These are phyloP conservation scores for Moesziomyces globuligerus DNA, from an alignment of 1,284 basidiomycete genomes.

Conservation along the genomic window DNA sequence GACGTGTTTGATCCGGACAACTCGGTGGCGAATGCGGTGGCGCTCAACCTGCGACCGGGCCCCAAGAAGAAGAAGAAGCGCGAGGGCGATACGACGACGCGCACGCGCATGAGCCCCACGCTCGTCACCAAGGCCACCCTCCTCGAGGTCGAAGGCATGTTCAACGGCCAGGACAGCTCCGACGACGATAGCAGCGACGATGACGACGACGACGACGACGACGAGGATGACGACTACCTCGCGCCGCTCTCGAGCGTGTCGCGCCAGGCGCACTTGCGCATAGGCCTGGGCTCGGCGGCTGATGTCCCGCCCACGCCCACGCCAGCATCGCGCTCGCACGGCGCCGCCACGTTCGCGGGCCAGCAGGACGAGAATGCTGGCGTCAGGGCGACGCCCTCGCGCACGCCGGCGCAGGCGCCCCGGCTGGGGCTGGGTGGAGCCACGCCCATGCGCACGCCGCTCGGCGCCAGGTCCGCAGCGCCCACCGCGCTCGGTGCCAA, in stretches of 20 bases:
- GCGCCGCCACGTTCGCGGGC: conserved; percentile 9
- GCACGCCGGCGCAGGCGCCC: conserved; percentile 17
- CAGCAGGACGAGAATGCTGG: conserved; percentile 53
- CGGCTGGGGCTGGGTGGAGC: conserved; percentile 27
- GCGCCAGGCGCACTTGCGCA: conserved; percentile 13
- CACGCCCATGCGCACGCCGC: conserved; percentile 47
- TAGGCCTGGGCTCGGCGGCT: conserved; percentile 31
- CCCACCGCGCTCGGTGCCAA: conserved; percentile 20
- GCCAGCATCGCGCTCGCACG: conserved; percentile 27
- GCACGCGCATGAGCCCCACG: conserved; percentile 49
- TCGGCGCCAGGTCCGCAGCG: conserved; percentile 20
- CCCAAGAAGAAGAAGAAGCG: conserved; percentile 48
- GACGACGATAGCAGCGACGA: conserved; percentile 42
- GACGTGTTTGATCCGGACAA: conserved; percentile 50
- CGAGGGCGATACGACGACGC: conserved; percentile 32
- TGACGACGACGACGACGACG: conserved; percentile 41
- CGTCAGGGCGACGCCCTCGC: conserved; percentile 37
- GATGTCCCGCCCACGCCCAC: conserved; percentile 52
- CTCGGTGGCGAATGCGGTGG: conserved; percentile 44
- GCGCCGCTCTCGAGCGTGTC: conserved; percentile 27
- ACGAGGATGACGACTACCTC: conserved; percentile 36
- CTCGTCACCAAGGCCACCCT: conserved; percentile 61
- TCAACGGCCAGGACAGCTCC: conserved; percentile 57
- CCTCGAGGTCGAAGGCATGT: conserved; percentile 62
- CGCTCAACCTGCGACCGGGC: conserved; percentile 45